Base-by-base conservation (phyloP, 257 asterid species). In the Hygrophila difformis region DNA sequence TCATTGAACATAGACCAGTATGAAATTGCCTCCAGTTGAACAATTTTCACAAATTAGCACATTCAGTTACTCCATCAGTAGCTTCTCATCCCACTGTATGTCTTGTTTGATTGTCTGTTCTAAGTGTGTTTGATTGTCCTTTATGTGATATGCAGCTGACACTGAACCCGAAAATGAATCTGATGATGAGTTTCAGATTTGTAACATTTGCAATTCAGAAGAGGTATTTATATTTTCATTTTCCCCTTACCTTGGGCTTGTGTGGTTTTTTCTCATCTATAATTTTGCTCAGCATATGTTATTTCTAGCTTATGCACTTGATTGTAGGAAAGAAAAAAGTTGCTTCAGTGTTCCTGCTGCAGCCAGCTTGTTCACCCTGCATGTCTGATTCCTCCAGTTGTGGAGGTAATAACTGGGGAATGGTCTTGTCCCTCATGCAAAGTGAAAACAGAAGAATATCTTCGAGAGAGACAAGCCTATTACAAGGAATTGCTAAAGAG, bases 161-260 rank as follows among this genome's bases (percentile, higher is more conserved):
- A 75, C 82, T 23, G 82, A 74, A 56, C 72, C 78, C 31, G 81
- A 73, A 54, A 55, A 64, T 53, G 98, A 79, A 65, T 82, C 98
- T 40, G 96, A 89, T 77, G 96, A 89, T 54, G 98, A 89, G 65
- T 82, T 89, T 70, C 96, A 91, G 78, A 82, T 91, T 60, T 91
- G 98, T 69, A 68, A 59, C 63, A 49, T 86, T 56, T 91, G 98
- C 76, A 77, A 67, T 69, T 77, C 71, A n/a, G 98, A 82, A 70
- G 98, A 73, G 93, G 96, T 86, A 60, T 24, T 23, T 21, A 40
- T 47, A 26, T 11, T 56, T 28, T 47, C 4, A 9, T 47, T 20
- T 52, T 47, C 24, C 14, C 45, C 49, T n/a, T 36, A 19, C 20
- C 26, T 45, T 57, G 49, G 29, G 37, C 49, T 21, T 49, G 17